Evolutionary conservation across 495 filamentous ascomycete species (phyloP).

Genomic region (Hamigera avellanea): DNA sequence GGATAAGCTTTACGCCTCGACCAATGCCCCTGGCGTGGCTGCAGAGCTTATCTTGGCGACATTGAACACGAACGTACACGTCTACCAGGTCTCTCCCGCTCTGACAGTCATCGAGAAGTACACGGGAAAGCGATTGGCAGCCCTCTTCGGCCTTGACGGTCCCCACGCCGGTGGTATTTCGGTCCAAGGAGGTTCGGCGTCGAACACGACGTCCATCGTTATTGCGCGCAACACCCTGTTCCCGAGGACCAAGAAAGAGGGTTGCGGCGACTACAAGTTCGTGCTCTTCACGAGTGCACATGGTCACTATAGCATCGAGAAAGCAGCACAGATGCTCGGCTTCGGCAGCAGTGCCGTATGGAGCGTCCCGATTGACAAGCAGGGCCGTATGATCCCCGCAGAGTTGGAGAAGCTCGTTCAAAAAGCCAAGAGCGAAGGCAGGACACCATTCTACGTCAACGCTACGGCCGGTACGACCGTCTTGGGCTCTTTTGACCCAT

Average conservation of each 20-base stretch:
- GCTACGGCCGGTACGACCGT: conserved; percentile 93
- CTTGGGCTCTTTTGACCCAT: conserved; percentile 78
- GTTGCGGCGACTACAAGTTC: conserved; percentile 53
- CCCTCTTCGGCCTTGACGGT: conserved; percentile 63
- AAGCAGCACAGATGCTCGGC: conserved; percentile 78
- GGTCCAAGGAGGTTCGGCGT: conserved; percentile 76
- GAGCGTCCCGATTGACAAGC: conserved; percentile 58
- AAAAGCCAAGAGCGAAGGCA: conserved; percentile 46
- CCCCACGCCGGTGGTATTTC: conserved; percentile 72
- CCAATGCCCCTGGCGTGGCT: conserved; percentile 72
- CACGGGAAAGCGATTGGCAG: conserved; percentile 55
- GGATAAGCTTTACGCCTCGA: conserved; percentile 82
- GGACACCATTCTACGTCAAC: conserved; percentile 89
- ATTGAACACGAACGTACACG: conserved; percentile 84
- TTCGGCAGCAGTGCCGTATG: conserved; percentile 64
- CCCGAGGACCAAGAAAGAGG: conserved; percentile 60
- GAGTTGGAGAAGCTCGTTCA: conserved; percentile 51
- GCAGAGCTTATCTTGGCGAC: conserved; percentile 73
- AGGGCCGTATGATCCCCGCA: conserved; percentile 57
- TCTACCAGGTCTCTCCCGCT: conserved; percentile 83
- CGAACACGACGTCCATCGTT: conserved; percentile 78
- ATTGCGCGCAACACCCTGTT: conserved; percentile 81
- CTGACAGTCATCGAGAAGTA: conserved; percentile 77
- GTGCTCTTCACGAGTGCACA: conserved; percentile 82
- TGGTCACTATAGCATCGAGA: conserved; percentile 91